Base-by-base conservation (phyloP, 805 yeast species). In the Zygotorulaspora sp. region DNA sequence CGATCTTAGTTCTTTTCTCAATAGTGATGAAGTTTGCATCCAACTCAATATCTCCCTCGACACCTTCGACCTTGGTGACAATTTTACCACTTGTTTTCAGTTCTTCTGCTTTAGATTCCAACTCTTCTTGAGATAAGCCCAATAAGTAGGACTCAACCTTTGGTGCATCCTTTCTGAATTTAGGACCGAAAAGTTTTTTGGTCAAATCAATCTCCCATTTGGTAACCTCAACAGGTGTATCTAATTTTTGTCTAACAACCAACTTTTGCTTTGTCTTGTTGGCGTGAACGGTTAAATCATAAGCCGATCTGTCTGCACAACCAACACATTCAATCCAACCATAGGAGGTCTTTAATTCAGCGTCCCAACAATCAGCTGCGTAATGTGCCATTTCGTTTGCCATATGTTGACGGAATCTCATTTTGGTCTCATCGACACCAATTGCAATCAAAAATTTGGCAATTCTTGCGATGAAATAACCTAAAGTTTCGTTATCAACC, bases 281-380 rank as follows among this genome's bases (percentile, higher is more conserved):
- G 30, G 97, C 68, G 63, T 92, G 99, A 45, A 94, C 98, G 33
- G 90, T 76, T 65, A 92, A 77, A 70, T 92, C 99, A 62, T 87
- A 92, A 28, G 99, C 99, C 31, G 96, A 85, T 72, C 99, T 80
- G 70, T 92, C 99, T 49, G 99, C 99, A 72, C 97, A 92, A 52
- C 99, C 99, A 62, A 92, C 97, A 80, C 98, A 94, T 72, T 92
- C 99, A 55, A 92, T 85, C 99, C 99, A 92, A 55, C 99, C 99
- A 57, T 87, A 92, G 22, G 96, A 86, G 29, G 96, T 81, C 54
- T 84, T 80, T 57, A 92, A 74, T 72, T 92, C 99, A 49, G 95
- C 97, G 70, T 92, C 99, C 99, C 99, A 92, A 74, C 99, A 92
- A 70, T 92, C 99, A 52, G 95, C 80, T 44, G 98, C 98, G 65